Evolutionary conservation across 371 early-diverging fungal species (phyloP).

Genomic region (Rhizomucor miehei): DNA sequence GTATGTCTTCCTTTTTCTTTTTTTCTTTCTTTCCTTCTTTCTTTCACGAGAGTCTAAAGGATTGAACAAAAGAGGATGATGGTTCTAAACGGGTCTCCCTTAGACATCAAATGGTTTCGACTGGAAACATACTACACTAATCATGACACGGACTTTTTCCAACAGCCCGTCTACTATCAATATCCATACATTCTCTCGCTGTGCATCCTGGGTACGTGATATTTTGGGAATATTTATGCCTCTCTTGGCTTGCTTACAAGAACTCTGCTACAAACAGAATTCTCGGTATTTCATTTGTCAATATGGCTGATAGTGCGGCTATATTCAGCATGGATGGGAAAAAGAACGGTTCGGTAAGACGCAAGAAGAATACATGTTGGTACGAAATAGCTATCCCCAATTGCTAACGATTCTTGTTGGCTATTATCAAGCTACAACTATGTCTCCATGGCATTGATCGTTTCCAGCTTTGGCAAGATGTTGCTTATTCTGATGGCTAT

Average conservation of each 20-base stretch:
- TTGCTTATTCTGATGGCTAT: slow-evolving; percentile 89
- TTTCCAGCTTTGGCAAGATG: slow-evolving; percentile 90
- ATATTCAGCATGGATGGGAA: no score
- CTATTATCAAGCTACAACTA: slow-evolving; percentile 50
- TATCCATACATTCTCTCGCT: slow-evolving; percentile 78
- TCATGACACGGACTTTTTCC: slow-evolving; percentile 51
- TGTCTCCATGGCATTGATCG: slow-evolving; percentile 75
- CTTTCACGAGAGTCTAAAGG: no score
- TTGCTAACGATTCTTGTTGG: not conserved
- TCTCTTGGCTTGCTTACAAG: not conserved
- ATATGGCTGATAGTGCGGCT: no score
- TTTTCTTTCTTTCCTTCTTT: no score
- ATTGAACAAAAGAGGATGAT: not conserved
- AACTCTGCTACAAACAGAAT: slow-evolving; percentile 25
- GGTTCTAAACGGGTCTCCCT: not conserved
- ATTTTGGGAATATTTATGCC: not conserved
- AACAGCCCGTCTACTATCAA: slow-evolving; percentile 66
- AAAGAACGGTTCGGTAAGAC: slow-evolving; percentile 7
- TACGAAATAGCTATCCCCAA: not conserved
- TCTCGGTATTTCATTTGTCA: slow-evolving; percentile 37
- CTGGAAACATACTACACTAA: slow-evolving; percentile 66
- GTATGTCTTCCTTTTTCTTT: no score
- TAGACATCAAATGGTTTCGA: slow-evolving; percentile 91
- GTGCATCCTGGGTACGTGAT: slow-evolving; percentile 63
- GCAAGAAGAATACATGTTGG: not conserved